These are phyloP conservation scores for Sporothrix pallida DNA, from an alignment of 2,329 filamentous ascomycete genomes.

Conservation along the genomic window DNA sequence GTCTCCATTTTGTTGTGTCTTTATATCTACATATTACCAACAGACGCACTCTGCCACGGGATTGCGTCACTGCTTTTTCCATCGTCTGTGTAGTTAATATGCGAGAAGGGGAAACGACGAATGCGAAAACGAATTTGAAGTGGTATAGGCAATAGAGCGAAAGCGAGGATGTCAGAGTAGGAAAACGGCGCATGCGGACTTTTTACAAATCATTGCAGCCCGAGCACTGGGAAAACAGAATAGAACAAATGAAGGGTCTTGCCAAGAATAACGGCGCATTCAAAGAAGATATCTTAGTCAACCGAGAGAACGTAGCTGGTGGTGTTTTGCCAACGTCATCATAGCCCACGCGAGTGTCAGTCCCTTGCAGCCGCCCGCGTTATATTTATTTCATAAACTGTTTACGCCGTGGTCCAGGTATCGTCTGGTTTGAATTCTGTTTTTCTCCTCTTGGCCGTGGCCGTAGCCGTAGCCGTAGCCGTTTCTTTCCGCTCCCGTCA, in stretches of 20 bases:
- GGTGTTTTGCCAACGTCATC: background rate
- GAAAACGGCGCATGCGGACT: too few relatives aligned
- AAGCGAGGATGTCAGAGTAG: background rate
- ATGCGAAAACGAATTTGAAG: background rate
- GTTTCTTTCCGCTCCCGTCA: background rate
- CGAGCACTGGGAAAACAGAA: background rate
- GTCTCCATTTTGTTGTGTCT: background rate
- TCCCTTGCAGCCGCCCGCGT: background rate
- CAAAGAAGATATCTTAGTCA: background rate
- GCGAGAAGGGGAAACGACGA: background rate
- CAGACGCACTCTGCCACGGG: background rate
- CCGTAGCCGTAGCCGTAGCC: slow-evolving; percentile 21
- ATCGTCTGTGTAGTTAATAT: background rate
- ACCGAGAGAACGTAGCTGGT: too few relatives aligned
- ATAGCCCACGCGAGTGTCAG: background rate
- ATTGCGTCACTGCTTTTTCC: slow-evolving; percentile 25
- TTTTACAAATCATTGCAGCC: background rate
- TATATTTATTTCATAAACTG: background rate
- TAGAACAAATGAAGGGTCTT: slow-evolving; percentile 14
- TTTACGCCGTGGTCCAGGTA: background rate
- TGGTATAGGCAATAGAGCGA: background rate
- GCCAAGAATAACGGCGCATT: background rate
- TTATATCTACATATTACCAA: slow-evolving; percentile 20
- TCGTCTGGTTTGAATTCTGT: background rate
- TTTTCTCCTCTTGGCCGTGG: slow-evolving; percentile 3